These are phyloP conservation scores for Trichoderma sp. DNA, from an alignment of 2,329 filamentous ascomycete genomes.

Conservation along the genomic window DNA sequence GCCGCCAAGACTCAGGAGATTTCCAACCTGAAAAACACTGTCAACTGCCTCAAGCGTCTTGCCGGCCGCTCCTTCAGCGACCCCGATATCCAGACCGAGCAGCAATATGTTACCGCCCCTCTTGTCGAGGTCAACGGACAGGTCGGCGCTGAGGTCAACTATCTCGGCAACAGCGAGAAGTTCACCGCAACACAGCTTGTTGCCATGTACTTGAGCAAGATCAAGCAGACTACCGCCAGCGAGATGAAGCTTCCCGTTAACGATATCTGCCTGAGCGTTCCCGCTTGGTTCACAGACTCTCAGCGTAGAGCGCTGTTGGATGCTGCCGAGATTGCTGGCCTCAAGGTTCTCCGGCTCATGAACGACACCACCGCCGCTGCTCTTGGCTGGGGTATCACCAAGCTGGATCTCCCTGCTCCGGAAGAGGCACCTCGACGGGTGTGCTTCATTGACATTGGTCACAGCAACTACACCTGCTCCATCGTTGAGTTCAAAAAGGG, in stretches of 20 bases:
- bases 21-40: constrained; percentile 99
- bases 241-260: constrained; percentile 91
- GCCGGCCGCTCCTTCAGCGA: constrained; percentile 85
- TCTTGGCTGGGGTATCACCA: constrained; percentile 96
- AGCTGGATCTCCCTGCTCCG: constrained; percentile 83
- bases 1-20: constrained; percentile 98
- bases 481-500: constrained; percentile 97
- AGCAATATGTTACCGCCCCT: constrained; percentile 83
- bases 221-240: constrained; percentile 82
- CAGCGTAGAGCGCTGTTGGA: constrained; percentile 90
- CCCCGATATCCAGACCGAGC: constrained; percentile 90
- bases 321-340: constrained; percentile 87
- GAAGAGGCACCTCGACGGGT: constrained; percentile 94
- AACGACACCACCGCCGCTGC: constrained; percentile 98
- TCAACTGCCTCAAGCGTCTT: constrained; percentile 89
- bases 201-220: constrained; percentile 94
- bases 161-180: constrained; percentile 91
- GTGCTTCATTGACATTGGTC: constrained; percentile 90
- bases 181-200: constrained; percentile 94
- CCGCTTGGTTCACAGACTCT: constrained; percentile 94
- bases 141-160: constrained; percentile 91
- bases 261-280: constrained; percentile 92
- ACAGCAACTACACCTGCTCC: constrained; percentile 93
- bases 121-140: constrained; percentile 91
- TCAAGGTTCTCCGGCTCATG: constrained; percentile 91